These are phyloP conservation scores for Gaultheria prostrata DNA, from an alignment of 148 eudicot genomes.

Conservation along the genomic window DNA sequence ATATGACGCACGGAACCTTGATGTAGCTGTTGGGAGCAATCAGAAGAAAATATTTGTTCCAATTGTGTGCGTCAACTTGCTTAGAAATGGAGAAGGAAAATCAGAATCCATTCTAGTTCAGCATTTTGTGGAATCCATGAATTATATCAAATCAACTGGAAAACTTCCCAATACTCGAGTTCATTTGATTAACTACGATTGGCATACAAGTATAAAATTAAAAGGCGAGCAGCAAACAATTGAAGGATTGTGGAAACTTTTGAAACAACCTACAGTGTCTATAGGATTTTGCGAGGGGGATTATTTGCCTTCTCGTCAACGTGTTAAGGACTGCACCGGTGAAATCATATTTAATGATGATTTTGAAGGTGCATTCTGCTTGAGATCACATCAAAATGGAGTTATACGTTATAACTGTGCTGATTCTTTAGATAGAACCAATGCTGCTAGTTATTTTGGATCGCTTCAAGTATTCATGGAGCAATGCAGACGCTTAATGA, in stretches of 20 bases:
- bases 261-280: slow-evolving; percentile 82
- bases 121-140: slow-evolving; percentile 86
- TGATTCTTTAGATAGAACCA: slow-evolving; percentile 95
- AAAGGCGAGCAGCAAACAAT: slow-evolving; percentile 90
- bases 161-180: slow-evolving; percentile 71
- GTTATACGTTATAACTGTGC: slow-evolving; percentile 95
- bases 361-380: slow-evolving; percentile 76
- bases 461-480: slow-evolving; percentile 90
- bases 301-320: slow-evolving; percentile 81
- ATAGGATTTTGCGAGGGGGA: slow-evolving; percentile 93
- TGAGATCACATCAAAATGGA: slow-evolving; percentile 92
- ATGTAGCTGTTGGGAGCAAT: slow-evolving; percentile 43
- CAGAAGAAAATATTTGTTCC: slow-evolving; percentile 78
- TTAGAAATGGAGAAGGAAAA: slow-evolving; percentile 84
- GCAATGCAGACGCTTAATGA: slow-evolving; percentile 91
- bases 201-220: slow-evolving; percentile 89
- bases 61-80: slow-evolving; percentile 86
- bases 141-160: slow-evolving; percentile 65
- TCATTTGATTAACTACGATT: slow-evolving; percentile 83
- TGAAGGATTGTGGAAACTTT: slow-evolving; percentile 90
- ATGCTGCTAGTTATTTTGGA: slow-evolving; percentile 98
- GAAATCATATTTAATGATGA: slow-evolving; percentile 74
- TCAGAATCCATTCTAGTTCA: slow-evolving; percentile 85
- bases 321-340: slow-evolving; percentile 75
- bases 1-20: slow-evolving; percentile 69